These are phyloP conservation scores for Porphyra umbilicalis DNA, from an alignment of 31 red algal genomes.

Conservation along the genomic window DNA sequence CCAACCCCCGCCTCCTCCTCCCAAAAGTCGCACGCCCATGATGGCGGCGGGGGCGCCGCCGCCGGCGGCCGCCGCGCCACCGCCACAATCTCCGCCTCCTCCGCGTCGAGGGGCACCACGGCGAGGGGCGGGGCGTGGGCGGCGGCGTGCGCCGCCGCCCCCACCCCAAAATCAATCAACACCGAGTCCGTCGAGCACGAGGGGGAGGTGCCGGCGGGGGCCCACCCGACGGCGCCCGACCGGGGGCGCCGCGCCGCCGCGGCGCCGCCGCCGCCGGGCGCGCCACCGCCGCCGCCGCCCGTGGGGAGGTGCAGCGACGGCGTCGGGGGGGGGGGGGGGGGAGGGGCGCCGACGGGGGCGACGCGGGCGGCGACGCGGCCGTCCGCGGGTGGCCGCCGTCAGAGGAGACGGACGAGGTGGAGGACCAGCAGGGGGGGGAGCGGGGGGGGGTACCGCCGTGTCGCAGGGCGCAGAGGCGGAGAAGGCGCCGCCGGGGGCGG, in stretches of 20 bases:
- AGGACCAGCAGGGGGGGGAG: not conserved
- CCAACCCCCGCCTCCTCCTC: not conserved
- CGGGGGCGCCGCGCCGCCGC: not conserved
- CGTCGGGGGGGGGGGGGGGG: not conserved
- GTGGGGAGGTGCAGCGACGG: not conserved
- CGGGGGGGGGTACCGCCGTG: too few species aligned
- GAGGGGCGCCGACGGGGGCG: not conserved
- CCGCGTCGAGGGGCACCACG: not conserved
- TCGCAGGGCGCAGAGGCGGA: too few species aligned
- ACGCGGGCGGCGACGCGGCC: not conserved
- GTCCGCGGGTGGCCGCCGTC: not conserved
- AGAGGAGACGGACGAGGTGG: not conserved
- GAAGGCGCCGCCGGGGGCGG: too few species aligned
- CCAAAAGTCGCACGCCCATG: not conserved
- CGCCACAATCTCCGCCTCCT: not conserved
- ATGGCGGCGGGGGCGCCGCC: not conserved
- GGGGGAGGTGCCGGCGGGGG: not conserved
- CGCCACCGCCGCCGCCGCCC: not conserved
- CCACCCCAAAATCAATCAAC: not conserved
- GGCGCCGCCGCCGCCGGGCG: not conserved
- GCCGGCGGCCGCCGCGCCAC: not conserved
- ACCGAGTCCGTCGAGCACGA: not conserved
- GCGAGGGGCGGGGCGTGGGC: not conserved
- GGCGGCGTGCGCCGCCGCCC: not conserved
- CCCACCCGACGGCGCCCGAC: not conserved